Base-by-base conservation (phyloP, 2,329 filamentous ascomycete genomes). In the Fusarium phyllophilum region DNA sequence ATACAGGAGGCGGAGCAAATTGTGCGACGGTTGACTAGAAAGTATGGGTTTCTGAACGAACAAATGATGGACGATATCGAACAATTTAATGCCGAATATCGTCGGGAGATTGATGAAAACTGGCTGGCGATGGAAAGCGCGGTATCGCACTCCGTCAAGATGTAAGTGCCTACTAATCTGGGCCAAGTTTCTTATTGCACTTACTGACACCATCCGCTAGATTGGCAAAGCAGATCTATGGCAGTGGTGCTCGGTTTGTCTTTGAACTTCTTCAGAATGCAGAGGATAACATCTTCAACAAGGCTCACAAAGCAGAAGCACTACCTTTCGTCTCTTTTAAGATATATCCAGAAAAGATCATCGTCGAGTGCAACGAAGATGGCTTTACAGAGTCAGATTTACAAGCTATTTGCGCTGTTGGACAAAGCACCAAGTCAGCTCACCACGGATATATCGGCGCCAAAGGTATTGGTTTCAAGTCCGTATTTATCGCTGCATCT, bases 401-500 rank as follows among this genome's bases (percentile, higher is more conserved):
- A 13, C 7, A 31, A 49, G 46, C 46, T 13, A 49, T 49, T 31
- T 49, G 29, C 20, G 29, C 29, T 5, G 29, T 49, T 31, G 29
- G 29, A 49, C 20, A 9, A 31, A 49, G 46, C 20, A 49, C 14
- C 5, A 49, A 49, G 46, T 49, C 14, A 49, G 46, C 10, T 31
- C 13, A 20, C 7, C 20, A 49, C 7, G 29, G 46, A 31, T 49
- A 49, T 9, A 49, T 49, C 10, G 29, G 46, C 22, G 29, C 46
- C 14, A 49, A 31, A n/a, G 46, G 46, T 0, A 49, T 49, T 31
- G 29, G 46, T 17, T 49, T 49, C 5, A 49, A 49, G 8, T 49
- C 29, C 14, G 29, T 49, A 1, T 49, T 76, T 0, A 65, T 76
- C 12, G 65, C 65, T 1, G 69, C 69, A 3, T 62, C 72, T 1